Evolutionary conservation across 441 rosid species (phyloP).

Genomic region (Breynia disticha): DNA sequence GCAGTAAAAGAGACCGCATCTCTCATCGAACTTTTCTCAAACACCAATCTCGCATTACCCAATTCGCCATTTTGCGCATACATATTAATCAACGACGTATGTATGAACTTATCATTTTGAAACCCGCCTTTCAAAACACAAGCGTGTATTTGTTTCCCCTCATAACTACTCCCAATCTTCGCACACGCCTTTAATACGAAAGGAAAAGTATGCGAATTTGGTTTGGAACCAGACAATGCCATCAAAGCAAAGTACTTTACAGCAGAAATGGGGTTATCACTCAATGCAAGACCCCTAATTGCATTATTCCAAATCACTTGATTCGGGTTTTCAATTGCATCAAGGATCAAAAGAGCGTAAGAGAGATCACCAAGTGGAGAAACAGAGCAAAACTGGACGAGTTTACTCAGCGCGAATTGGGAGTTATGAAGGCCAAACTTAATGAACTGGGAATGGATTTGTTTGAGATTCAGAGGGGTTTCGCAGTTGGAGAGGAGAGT

Average conservation of each 20-base stretch:
- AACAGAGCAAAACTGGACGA: conserved; percentile 42
- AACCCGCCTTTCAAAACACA: conserved; percentile 46
- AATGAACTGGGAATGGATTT: conserved; percentile 50
- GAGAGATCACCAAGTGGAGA: conserved; percentile 47
- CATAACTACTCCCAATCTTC: conserved; percentile 22
- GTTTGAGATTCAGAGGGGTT: conserved; percentile 32
- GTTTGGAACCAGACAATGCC: conserved; percentile 35
- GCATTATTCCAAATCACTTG: conserved; percentile 52
- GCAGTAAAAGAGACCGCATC: conserved; percentile 43
- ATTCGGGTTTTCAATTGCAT: conserved; percentile 43
- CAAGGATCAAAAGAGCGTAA: conserved; percentile 40
- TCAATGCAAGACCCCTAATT: conserved; percentile 38
- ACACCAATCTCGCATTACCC: conserved; percentile 34
- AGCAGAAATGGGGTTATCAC: conserved; percentile 32
- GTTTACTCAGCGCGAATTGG: conserved; percentile 62
- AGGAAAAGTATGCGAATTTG: conserved; percentile 50
- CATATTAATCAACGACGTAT: conserved; percentile 56
- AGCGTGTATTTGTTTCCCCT: conserved; percentile 51
- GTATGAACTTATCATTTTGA: conserved; percentile 39
- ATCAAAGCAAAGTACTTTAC: conserved; percentile 32
- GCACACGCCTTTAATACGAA: conserved; percentile 54
- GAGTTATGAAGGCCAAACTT: conserved; percentile 63
- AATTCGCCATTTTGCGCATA: conserved; percentile 35
- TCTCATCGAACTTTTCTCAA: conserved; percentile 37
- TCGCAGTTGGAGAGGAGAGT: conserved; percentile 55